Conservation (phyloP, 306 rosid species). For the Vicia sativa region DNA sequence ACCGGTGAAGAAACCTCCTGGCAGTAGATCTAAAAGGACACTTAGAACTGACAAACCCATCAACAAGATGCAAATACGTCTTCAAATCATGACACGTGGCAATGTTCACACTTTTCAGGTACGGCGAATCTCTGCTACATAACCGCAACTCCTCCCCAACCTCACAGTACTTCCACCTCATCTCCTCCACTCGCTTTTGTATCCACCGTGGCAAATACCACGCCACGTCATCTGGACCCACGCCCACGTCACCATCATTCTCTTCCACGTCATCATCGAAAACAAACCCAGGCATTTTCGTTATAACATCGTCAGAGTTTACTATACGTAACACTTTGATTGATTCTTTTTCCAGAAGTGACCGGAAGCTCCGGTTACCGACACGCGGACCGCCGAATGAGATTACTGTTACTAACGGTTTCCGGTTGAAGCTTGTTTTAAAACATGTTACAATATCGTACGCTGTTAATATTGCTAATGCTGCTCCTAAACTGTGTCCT, state of each 20-base stretch:
- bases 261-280: constrained; percentile 37
- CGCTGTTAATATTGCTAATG: constrained; percentile 75
- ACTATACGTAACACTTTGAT: constrained; percentile 71
- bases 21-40: constrained; percentile 67
- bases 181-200: constrained; percentile 45
- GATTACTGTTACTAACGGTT: constrained; percentile 63
- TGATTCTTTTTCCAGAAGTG: constrained; percentile 53
- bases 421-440: not conserved
- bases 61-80: constrained; percentile 71
- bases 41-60: constrained; percentile 61
- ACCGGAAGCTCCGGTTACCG: constrained; percentile 63
- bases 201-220: constrained; percentile 7
- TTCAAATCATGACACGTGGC: constrained; percentile 76
- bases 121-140: constrained; percentile 67
- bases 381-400: constrained; percentile 89
- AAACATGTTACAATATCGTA: constrained; percentile 50
- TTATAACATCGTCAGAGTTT: constrained; percentile 71
- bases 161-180: constrained; percentile 72
- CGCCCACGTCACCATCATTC: not conserved
- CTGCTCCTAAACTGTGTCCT: constrained; percentile 93
- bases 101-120: constrained; percentile 46
- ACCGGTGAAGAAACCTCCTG: constrained; percentile 36
- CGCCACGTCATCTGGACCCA: not conserved
- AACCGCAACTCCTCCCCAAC: constrained; percentile 75
- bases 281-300: constrained; percentile 76